Conservation (phyloP, 2,329 filamentous ascomycete genomes). For the Catunica adiposa region DNA sequence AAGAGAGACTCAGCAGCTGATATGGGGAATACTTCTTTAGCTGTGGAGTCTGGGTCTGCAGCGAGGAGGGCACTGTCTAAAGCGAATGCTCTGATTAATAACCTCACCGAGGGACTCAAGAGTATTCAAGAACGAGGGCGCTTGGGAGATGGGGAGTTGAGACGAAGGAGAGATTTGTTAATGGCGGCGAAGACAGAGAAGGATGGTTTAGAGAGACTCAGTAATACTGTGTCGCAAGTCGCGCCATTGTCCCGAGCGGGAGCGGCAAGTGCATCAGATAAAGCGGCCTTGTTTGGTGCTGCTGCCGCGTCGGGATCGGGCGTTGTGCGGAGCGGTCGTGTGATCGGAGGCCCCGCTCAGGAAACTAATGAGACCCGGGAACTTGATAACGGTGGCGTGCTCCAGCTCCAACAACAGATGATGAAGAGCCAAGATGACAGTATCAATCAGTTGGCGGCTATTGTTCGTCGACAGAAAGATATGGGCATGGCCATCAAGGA, state of each 20-base stretch:
- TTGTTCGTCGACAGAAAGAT: constrained; percentile 57
- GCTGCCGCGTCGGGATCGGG: constrained; percentile 15
- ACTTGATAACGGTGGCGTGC: constrained; percentile 56
- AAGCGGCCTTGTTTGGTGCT: constrained; percentile 31
- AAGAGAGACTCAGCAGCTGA: constrained; percentile 40
- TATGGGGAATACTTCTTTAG: constrained; percentile 26
- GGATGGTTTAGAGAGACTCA: constrained; percentile 58
- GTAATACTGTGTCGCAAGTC: constrained; percentile 33
- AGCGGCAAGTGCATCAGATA: constrained; percentile 32
- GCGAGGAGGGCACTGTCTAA: constrained; percentile 59
- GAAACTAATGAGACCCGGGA: constrained; percentile 66
- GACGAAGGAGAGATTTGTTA: constrained; percentile 54
- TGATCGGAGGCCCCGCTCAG: constrained; percentile 53
- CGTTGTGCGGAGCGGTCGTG: constrained; percentile 31
- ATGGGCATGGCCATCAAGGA: constrained; percentile 62
- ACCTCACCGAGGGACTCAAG: constrained; percentile 48
- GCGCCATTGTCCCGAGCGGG: constrained; percentile 24
- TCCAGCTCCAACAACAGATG: constrained; percentile 57
- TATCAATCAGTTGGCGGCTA: constrained; percentile 48
- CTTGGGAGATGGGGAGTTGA: constrained; percentile 58
- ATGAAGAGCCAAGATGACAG: constrained; percentile 62
- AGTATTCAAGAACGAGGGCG: constrained; percentile 36
- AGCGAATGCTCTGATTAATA: constrained; percentile 45
- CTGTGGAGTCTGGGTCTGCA: constrained; percentile 49
- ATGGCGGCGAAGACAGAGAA: constrained; percentile 54